Base-by-base conservation (phyloP, 495 filamentous ascomycete genomes). In the Letharia columbiana region DNA sequence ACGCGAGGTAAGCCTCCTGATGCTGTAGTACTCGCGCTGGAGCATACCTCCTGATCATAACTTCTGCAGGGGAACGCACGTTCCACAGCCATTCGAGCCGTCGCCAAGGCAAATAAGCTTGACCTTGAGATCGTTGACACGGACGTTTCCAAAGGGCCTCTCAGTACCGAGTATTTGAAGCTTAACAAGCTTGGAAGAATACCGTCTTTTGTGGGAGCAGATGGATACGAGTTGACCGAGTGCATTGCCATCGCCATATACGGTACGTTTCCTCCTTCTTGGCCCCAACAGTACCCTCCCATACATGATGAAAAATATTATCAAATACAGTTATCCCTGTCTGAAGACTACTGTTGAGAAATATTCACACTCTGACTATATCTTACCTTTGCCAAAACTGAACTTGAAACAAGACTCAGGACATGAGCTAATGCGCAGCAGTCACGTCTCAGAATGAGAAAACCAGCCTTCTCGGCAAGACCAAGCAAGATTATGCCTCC, bases 381-480 rank as follows among this genome's bases (percentile, higher is more conserved):
- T n/a, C 37, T 44, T 59, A 69, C 73, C 77, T 76, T 75, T 76
- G 73, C 73, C 49, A 75, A 71, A 64, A 70, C 61, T 72, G 70
- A 68, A 59, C 67, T 71, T 71, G 35, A 68, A 68, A 45, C 59
- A 41, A 52, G 61, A 37, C 68, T 71, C 63, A 60, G 60, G 6
- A 54, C n/a, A 56, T 18, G 9, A 60, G 61, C 76, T 83, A 77
- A 81, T 64, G 70, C 60, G 35, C 66, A 47, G 47, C 75, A 98
- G 94, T 99, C 74, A 91, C 94, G 75, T 96, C 94, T 72, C 94
- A 99, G 82, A 98, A 99, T 78, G 94, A 98, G 87, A 98, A 97
- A 87, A 99, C 95, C 69, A 92, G 91, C 69, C 90, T 99, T 61
- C 84, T 99, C 68, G 94, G 94, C 74, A 97, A 97, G 86, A 98